Conservation (phyloP, 306 rosid species). For the Castanea crenata region DNA sequence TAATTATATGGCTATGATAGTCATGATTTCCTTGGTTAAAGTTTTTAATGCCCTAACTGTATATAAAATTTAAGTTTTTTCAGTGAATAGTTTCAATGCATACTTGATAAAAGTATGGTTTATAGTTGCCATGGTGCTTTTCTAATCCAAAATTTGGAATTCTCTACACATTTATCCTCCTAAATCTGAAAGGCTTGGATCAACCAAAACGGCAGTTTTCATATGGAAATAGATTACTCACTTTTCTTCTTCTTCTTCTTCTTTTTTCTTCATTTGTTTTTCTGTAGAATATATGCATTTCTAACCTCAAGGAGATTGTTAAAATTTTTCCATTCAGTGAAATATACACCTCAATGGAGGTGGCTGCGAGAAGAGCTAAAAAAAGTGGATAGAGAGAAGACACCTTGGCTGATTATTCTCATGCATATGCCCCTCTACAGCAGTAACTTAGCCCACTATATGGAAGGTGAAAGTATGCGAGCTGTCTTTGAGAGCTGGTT, state of each 20-base stretch:
- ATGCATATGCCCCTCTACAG: conserved; percentile 88
- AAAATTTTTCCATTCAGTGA: conserved; percentile 45
- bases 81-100: neutral
- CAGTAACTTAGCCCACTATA: conserved; percentile 75
- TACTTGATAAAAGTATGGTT: neutral
- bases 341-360: conserved; percentile 75
- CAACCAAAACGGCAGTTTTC: neutral
- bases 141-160: conserved; percentile 2
- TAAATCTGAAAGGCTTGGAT: neutral
- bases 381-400: conserved; percentile 77
- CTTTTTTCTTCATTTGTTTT: neutral
- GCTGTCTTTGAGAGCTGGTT: conserved; percentile 85
- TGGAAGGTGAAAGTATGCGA: conserved; percentile 98
- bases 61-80: neutral
- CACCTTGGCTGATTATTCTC: conserved; percentile 97
- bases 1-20: neutral
- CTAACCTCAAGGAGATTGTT: neutral
- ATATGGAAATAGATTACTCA: neutral
- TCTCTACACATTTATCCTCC: neutral
- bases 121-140: conserved; percentile 4
- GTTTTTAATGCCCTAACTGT: neutral
- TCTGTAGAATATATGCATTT: neutral
- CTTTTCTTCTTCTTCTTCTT: neutral
- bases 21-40: neutral
- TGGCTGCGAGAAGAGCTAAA: conserved; percentile 74